These are phyloP conservation scores for Ampelomyces quisqualis DNA, from an alignment of 2,329 filamentous ascomycete species.

Conservation along the genomic window DNA sequence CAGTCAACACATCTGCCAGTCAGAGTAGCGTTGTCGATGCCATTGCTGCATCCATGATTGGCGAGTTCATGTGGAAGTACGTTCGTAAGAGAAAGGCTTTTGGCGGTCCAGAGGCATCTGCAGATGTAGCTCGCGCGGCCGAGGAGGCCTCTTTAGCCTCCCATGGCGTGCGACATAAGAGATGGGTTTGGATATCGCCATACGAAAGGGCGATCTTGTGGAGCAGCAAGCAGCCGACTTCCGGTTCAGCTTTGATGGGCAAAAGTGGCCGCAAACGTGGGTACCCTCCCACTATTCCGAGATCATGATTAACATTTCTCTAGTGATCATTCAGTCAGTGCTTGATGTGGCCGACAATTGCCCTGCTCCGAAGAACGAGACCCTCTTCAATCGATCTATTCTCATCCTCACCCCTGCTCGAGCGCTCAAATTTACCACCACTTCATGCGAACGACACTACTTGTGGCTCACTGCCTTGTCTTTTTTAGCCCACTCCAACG, in stretches of 20 bases:
- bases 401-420: conserved; percentile 90
- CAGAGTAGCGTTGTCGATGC: conserved; percentile 86
- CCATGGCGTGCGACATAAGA: conserved; percentile 75
- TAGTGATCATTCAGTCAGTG: conserved; percentile 93
- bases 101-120: conserved; percentile 64
- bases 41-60: conserved; percentile 97
- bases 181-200: conserved; percentile 98
- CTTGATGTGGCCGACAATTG: conserved; percentile 96
- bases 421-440: conserved; percentile 91
- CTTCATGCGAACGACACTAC: conserved; percentile 81
- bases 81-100: conserved; percentile 88
- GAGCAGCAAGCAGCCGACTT: conserved; percentile 95
- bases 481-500: conserved; percentile 87
- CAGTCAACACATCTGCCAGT: conserved; percentile 61
- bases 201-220: conserved; percentile 96
- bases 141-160: conserved; percentile 66
- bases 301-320: conserved; percentile 15
- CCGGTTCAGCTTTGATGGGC: conserved; percentile 82
- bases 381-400: conserved; percentile 87
- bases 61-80: conserved; percentile 96
- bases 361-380: conserved; percentile 69
- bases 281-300: conserved; percentile 42
- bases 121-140: conserved; percentile 53
- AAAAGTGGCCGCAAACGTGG: conserved; percentile 93
- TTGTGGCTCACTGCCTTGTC: conserved; percentile 93